Base-by-base conservation (phyloP, 2,329 filamentous ascomycete species). In the Colletotrichum coccodes region DNA sequence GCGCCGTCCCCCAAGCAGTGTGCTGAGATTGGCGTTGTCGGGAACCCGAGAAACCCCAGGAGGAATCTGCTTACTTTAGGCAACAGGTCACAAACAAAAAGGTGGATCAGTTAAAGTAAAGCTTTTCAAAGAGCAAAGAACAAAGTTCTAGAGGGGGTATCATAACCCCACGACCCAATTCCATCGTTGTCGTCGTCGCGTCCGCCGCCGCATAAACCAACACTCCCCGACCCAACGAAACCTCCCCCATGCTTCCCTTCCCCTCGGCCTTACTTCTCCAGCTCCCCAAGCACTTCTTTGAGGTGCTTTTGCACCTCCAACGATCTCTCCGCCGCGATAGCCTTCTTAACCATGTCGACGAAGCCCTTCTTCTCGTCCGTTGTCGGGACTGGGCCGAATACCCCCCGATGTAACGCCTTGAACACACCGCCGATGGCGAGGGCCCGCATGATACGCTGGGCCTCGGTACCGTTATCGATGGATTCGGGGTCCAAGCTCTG, bases 391-490 rank as follows among this genome's bases (percentile, higher is more conserved):
- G 58, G 12, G 4, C 80, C 85, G 75, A 88, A 83, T 0, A 82
- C 76, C 0, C 83, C 84, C 52, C 79, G 78, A 42, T 79, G 80
- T 68, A 80, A 81, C 2, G 85, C 81, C 68, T 78, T 79, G 6
- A 82, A 74, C 12, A 84, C 79, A 0, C 81, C 79, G 2, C 77
- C 77, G 0, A 85, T 75, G 0, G 87, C 85, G 72, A 84, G 83
- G 1, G 82, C 83, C 42, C 87, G 79, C 68, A 77, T 78, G 26
- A 82, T 72, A 18, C 88, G 81, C 76, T 89, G 87, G 4, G 81
- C 75, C 73, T 90, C 87, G 0, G 84, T 84, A 0, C 87, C 85
- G 0, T 81, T 78, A 34, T 86, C 85, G 0, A 80, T 77, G 47
- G 79, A 78, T 11, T 84, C 81, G 4, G 84, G 73, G 34, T 87